These are phyloP conservation scores for Vigna radiata DNA, from an alignment of 306 rosid species.

Conservation along the genomic window DNA sequence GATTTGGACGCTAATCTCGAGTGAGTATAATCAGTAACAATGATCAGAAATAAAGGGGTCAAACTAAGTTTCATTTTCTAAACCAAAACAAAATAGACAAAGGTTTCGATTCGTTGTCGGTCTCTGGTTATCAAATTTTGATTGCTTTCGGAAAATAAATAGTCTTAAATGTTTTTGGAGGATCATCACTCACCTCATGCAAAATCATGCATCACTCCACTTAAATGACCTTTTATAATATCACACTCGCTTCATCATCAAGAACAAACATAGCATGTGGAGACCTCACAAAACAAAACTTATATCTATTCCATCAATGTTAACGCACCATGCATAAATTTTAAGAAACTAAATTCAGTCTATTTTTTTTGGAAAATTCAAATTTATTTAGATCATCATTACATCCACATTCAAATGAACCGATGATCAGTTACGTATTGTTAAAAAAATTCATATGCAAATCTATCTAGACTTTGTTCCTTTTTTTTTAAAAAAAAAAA, in stretches of 20 bases:
- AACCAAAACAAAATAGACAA: slow-evolving; percentile 30
- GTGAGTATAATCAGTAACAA: background rate
- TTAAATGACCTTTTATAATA: too few species aligned
- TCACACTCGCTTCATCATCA: background rate
- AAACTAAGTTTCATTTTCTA: background rate
- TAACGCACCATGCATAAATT: background rate
- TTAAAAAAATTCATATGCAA: background rate
- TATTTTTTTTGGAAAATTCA: background rate
- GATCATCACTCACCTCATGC: slow-evolving; percentile 18
- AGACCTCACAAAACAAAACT: background rate
- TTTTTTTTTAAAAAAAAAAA: background rate
- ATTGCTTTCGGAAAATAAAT: slow-evolving; percentile 2
- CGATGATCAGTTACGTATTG: background rate
- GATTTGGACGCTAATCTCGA: slow-evolving; percentile 34
- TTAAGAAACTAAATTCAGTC: background rate
- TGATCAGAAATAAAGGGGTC: background rate
- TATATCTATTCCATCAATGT: background rate
- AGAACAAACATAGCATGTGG: background rate
- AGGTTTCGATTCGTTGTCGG: background rate
- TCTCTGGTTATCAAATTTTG: slow-evolving; percentile 19
- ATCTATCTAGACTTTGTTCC: background rate
- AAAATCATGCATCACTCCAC: too few species aligned
- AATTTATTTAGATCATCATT: background rate
- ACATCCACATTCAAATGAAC: background rate
- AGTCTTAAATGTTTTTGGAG: slow-evolving; percentile 8